phyloP scores from a whole-genome alignment of 2,329 filamentous ascomycete species.

The Hypoxylon sp. region DNA sequence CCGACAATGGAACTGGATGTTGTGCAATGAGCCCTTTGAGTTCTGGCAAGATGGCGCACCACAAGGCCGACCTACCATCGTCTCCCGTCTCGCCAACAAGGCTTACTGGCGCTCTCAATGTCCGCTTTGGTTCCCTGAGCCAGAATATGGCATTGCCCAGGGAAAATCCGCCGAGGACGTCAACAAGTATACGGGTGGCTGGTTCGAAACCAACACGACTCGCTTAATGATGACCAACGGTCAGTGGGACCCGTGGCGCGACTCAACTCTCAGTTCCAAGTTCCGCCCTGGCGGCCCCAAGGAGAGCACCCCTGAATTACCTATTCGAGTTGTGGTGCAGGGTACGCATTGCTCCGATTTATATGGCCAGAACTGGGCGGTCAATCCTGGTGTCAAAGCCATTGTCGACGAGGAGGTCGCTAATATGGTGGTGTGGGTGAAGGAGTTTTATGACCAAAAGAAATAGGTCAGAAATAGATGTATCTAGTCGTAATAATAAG shows the following conservation, averaged over 20 bases:
- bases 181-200: conserved; percentile 58
- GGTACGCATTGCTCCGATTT: conserved; percentile 59
- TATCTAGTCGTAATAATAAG: conserved; percentile 24
- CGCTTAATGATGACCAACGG: conserved; percentile 58
- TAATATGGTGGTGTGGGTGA: conserved; percentile 68
- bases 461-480: conserved; percentile 27
- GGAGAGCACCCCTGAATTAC: conserved; percentile 52
- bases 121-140: conserved; percentile 61
- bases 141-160: conserved; percentile 51
- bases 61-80: conserved; percentile 55
- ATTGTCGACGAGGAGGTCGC: conserved; percentile 65
- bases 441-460: conserved; percentile 60
- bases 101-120: conserved; percentile 60
- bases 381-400: conserved; percentile 63
- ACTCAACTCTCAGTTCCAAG: conserved; percentile 55
- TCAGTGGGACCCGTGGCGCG: conserved; percentile 58
- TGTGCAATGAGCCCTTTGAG: conserved; percentile 64
- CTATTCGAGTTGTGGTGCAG: conserved; percentile 53
- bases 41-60: conserved; percentile 63
- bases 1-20: conserved; percentile 68
- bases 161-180: conserved; percentile 53
- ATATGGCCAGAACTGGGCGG: conserved; percentile 61
- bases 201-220: conserved; percentile 57
- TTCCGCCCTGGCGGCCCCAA: conserved; percentile 57
- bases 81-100: conserved; percentile 56